phyloP scores from a whole-genome alignment of 495 filamentous ascomycete species.

The Evernia prunastri region DNA sequence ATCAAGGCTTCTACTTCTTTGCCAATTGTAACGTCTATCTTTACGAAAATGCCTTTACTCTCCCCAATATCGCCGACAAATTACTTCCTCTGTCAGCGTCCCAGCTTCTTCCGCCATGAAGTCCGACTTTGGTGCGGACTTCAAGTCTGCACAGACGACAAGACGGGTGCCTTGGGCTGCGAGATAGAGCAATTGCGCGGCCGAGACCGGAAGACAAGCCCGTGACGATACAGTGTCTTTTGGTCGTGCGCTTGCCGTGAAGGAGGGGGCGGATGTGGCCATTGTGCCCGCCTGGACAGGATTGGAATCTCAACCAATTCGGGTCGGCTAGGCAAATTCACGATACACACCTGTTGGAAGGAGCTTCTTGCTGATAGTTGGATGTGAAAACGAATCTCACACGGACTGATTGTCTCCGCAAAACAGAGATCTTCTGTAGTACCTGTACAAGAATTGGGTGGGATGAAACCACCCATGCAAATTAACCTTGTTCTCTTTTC shows the following conservation, averaged over 20 bases:
- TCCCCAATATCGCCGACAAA: constrained; percentile 30
- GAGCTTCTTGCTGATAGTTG: no score
- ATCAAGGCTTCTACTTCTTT: constrained; percentile 37
- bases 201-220: constrained; percentile 45
- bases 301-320: background rate
- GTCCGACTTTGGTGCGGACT: constrained; percentile 26
- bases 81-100: constrained; percentile 39
- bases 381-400: no score
- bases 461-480: no score
- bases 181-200: constrained; percentile 33
- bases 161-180: constrained; percentile 39
- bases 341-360: no score
- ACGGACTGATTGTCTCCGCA: no score
- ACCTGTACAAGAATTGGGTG: no score
- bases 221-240: constrained; percentile 42
- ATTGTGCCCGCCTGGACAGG: background rate
- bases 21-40: constrained; percentile 40
- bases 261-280: background rate
- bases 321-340: no score
- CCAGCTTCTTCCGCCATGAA: constrained; percentile 29
- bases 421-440: no score
- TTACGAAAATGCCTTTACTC: constrained; percentile 40
- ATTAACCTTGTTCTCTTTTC: no score
- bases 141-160: constrained; percentile 45
- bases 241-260: constrained; percentile 24